phyloP scores from a whole-genome alignment of 441 rosid genomes.

The Croton laevigatus region DNA sequence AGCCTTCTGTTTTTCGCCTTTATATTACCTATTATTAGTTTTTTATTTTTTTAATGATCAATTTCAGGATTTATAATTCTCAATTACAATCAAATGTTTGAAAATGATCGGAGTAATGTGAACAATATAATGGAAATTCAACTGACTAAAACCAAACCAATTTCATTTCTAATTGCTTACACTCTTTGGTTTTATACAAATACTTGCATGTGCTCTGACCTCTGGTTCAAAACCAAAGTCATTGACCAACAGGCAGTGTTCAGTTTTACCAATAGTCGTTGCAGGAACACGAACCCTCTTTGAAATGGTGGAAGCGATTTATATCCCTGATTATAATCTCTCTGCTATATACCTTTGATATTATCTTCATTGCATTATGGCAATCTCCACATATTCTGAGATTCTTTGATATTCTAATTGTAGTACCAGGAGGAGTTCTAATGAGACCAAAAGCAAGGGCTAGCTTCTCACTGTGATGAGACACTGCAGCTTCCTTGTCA shows the following conservation, averaged over 20 bases:
- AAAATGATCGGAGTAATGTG: no score
- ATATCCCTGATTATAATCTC: constrained; percentile 12
- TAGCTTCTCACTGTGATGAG: constrained; percentile 20
- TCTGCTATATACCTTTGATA: constrained; percentile 15
- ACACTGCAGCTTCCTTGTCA: constrained; percentile 17
- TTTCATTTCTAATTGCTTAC: not conserved
- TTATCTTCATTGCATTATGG: constrained; percentile 14
- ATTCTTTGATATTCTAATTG: constrained; percentile 12
- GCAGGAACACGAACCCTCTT: constrained; percentile 20
- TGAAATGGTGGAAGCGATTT: constrained; percentile 20
- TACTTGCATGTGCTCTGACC: no score
- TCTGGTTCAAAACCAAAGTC: no score
- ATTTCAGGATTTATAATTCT: no score
- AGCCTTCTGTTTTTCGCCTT: no score
- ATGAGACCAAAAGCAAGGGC: constrained; percentile 16
- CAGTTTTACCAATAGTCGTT: constrained; percentile 15
- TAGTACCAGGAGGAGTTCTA: constrained; percentile 15
- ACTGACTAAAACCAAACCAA: not conserved
- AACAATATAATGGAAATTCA: no score
- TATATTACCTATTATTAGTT: no score
- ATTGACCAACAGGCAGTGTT: not conserved
- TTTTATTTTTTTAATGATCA: no score
- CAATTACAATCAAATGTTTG: no score
- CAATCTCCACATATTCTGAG: constrained; percentile 15
- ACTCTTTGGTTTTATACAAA: not conserved